Conservation (phyloP, 2,329 filamentous ascomycete species). For the Harringtonia lauricola region DNA sequence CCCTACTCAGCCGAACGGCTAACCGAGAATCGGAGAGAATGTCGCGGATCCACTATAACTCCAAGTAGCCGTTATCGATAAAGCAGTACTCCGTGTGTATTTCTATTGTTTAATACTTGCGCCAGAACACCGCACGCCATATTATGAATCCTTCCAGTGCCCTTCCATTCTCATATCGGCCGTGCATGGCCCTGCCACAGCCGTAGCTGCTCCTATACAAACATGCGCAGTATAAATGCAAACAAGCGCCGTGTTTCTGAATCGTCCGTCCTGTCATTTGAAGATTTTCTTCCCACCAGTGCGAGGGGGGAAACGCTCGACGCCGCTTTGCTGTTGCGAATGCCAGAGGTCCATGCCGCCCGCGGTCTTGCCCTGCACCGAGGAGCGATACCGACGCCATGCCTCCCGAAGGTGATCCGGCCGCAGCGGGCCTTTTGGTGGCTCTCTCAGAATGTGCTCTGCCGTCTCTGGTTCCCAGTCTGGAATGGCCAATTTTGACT, state of each 20-base stretch:
- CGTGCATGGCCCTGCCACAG: no score
- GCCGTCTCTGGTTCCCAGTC: conserved; percentile 15
- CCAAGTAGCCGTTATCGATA: no score
- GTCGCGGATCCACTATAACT: no score
- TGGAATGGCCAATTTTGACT: conserved; percentile 16
- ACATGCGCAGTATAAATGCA: no score
- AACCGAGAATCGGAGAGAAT: background rate
- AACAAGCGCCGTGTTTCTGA: no score
- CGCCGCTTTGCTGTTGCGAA: conserved; percentile 45
- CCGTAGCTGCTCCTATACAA: no score
- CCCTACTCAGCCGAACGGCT: no score
- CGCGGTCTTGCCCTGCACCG: conserved; percentile 51
- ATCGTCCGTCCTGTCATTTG: conserved; percentile 14
- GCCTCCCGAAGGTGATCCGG: conserved; percentile 69
- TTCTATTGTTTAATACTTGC: no score
- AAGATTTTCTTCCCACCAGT: conserved; percentile 43
- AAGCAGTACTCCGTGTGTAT: no score
- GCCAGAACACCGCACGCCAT: no score
- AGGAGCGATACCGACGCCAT: conserved; percentile 53
- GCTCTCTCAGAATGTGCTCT: conserved; percentile 23
- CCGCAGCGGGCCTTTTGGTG: conserved; percentile 46
- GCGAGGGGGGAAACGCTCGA: conserved; percentile 45
- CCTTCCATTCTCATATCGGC: no score
- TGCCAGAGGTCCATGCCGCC: conserved; percentile 52
- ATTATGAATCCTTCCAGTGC: no score